Percentiles rank a stretch among this genome's conserved stretches.
These are phyloP conservation scores for Apiospora arundinis DNA, from an alignment of 2,329 filamentous ascomycete genomes.

Conservation along the genomic window DNA sequence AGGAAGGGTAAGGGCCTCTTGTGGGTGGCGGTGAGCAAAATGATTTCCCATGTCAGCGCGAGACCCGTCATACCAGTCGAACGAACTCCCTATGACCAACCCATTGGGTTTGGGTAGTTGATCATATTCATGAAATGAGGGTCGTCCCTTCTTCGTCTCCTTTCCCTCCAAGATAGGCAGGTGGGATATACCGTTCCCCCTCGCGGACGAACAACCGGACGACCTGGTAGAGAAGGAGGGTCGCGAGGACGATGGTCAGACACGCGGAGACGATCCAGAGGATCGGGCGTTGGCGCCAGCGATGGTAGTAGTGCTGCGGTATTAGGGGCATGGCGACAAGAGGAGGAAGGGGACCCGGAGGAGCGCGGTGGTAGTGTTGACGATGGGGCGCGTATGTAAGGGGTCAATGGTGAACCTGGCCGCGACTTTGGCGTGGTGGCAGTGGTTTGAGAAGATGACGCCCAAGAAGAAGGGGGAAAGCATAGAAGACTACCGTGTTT, in stretches of 20 bases:
- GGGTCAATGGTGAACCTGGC: slow-evolving; percentile 36
- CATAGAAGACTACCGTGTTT: slow-evolving; percentile 27
- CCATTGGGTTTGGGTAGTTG: too few species aligned
- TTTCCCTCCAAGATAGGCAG: neutral
- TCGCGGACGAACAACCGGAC: neutral
- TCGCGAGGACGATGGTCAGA: neutral
- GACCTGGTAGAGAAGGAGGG: neutral
- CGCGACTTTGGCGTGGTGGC: slow-evolving; percentile 28
- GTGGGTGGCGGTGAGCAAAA: too few species aligned
- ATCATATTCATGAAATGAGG: too few species aligned
- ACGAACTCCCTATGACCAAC: too few species aligned
- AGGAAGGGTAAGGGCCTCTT: too few species aligned
- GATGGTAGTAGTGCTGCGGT: slow-evolving; percentile 42
- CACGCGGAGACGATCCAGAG: slow-evolving; percentile 44
- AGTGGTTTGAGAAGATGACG: slow-evolving; percentile 39
- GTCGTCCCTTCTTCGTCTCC: too few species aligned
- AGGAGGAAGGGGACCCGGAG: slow-evolving; percentile 41
- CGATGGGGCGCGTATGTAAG: slow-evolving; percentile 33
- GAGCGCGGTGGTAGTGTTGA: slow-evolving; percentile 35
- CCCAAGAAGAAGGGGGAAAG: slow-evolving; percentile 39
- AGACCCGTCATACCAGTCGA: too few species aligned
- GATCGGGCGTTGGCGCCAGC: slow-evolving; percentile 40
- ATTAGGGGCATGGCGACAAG: slow-evolving; percentile 40
- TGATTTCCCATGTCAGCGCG: too few species aligned
- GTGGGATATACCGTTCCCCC: neutral